These are phyloP conservation scores for Volvariella surrecta DNA, from an alignment of 1,284 basidiomycete species.

Conservation along the genomic window DNA sequence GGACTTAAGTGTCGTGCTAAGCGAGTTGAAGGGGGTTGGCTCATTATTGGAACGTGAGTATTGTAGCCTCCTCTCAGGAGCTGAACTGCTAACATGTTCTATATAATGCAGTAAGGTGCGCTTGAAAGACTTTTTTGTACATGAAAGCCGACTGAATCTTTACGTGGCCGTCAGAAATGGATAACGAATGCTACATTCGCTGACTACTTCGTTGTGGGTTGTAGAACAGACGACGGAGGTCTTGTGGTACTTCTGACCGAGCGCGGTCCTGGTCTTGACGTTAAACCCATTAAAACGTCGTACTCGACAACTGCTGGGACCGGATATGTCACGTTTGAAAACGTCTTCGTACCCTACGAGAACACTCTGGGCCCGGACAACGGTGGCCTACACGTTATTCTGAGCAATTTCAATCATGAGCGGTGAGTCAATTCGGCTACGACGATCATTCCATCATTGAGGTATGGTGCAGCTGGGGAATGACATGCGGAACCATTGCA, in stretches of 20 bases:
- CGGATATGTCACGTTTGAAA: slow-evolving; percentile 75
- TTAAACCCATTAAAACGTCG: slow-evolving; percentile 72
- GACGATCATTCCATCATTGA: slow-evolving; percentile 32
- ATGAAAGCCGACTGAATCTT: too few relatives aligned
- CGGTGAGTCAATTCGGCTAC: slow-evolving; percentile 70
- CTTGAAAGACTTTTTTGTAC: too few relatives aligned
- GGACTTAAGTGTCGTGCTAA: slow-evolving; percentile 34
- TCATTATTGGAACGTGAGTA: slow-evolving; percentile 45
- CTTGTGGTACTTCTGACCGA: slow-evolving; percentile 70
- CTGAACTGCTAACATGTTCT: background rate
- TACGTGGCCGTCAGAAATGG: slow-evolving; percentile 44
- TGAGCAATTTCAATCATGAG: slow-evolving; percentile 70
- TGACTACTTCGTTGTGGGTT: slow-evolving; percentile 52
- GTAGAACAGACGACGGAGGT: slow-evolving; percentile 56
- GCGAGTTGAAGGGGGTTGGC: slow-evolving; percentile 26
- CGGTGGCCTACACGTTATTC: slow-evolving; percentile 68
- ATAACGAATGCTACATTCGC: slow-evolving; percentile 68
- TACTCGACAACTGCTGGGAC: slow-evolving; percentile 69
- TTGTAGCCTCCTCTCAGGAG: slow-evolving; percentile 7
- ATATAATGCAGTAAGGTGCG: background rate
- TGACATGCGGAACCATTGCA: slow-evolving; percentile 8
- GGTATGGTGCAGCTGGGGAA: slow-evolving; percentile 24
- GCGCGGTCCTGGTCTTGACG: slow-evolving; percentile 65
- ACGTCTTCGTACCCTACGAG: slow-evolving; percentile 71
- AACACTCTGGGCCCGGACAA: slow-evolving; percentile 80